Conservation (phyloP, 2,329 filamentous ascomycete species). For the Trichoderma semiorbis region DNA sequence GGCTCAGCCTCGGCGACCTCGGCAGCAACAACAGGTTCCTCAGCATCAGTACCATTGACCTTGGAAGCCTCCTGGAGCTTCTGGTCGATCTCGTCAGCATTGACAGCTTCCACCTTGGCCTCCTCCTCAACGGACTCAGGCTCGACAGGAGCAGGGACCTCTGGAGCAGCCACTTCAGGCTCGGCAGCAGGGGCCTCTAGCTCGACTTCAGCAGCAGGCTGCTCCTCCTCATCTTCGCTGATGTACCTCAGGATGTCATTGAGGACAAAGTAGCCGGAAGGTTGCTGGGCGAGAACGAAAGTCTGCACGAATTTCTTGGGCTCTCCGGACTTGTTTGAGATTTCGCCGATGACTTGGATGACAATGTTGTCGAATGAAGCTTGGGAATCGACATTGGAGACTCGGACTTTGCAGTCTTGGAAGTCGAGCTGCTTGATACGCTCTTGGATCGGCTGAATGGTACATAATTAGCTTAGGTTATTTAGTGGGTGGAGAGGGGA, state of each 20-base stretch:
- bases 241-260: constrained; percentile 98
- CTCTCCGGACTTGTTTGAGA: constrained; percentile 86
- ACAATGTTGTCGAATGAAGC: constrained; percentile 90
- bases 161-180: constrained; percentile 24
- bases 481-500: background rate
- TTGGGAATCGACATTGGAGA: constrained; percentile 96
- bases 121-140: constrained; percentile 34
- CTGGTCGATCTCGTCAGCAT: constrained; percentile 61
- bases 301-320: constrained; percentile 97
- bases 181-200: constrained; percentile 32
- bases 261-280: constrained; percentile 94
- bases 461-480: constrained; percentile 17
- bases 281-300: constrained; percentile 93
- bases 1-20: constrained; percentile 39
- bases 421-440: constrained; percentile 91
- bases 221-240: constrained; percentile 76
- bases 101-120: constrained; percentile 42
- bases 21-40: constrained; percentile 35
- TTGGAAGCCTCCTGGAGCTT: constrained; percentile 66
- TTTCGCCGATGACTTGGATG: constrained; percentile 97
- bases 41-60: constrained; percentile 33
- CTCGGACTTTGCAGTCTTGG: constrained; percentile 96
- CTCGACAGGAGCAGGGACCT: constrained; percentile 32
- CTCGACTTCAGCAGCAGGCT: constrained; percentile 42
- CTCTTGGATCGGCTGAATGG: constrained; percentile 78